Base-by-base conservation (phyloP, 2,329 filamentous ascomycete species). In the Neodidymelliopsis sp. region DNA sequence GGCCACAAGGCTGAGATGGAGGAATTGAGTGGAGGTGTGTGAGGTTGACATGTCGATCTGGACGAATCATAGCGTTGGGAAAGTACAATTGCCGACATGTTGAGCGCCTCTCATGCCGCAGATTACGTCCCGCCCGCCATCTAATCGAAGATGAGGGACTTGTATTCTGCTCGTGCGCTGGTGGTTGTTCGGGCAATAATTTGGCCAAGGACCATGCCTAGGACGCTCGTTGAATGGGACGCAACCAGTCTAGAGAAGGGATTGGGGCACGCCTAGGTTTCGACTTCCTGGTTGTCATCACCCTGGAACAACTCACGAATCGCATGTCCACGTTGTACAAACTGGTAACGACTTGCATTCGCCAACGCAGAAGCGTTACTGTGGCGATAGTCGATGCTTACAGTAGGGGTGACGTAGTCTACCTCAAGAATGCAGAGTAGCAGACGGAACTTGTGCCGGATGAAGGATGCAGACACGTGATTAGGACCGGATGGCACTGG, bases 401-500 rank as follows among this genome's bases (percentile, higher is more conserved):
- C 33, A 29, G 25, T 16, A 30, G n/a, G n/a, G n/a, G 30, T 50
- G 47, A 50, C 47, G 40, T 35, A 29, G n/a, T 19, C 5, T 24
- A 16, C 10, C 6, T 7, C 2, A 13, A 12, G 30, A 13, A 9
- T 24, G 29, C 19, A 31, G 19, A 10, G 16, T 23, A 39, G 23
- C 13, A 40, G 15, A 39, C 2, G 22, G 19, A 18, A 30, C n/a
- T 12, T 35, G 47, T 36, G 20, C 40, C 47, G 41, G 47, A 50
- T 45, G 40, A 45, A 45, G 40, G 31, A 40, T 11, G 22, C 6
- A 13, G 36, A 53, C 63, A 66, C 63, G 63, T 66, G 63, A 65
- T 33, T 6, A 25, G 27, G 38, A 28, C 46, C 37, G 31, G 40
- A 49, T 39, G 42, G n/a, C n/a, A n/a, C n/a, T n/a, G n/a, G 15